These are phyloP conservation scores for Lyophyllum atratum DNA, from an alignment of 768 basidiomycete genomes.

Conservation along the genomic window DNA sequence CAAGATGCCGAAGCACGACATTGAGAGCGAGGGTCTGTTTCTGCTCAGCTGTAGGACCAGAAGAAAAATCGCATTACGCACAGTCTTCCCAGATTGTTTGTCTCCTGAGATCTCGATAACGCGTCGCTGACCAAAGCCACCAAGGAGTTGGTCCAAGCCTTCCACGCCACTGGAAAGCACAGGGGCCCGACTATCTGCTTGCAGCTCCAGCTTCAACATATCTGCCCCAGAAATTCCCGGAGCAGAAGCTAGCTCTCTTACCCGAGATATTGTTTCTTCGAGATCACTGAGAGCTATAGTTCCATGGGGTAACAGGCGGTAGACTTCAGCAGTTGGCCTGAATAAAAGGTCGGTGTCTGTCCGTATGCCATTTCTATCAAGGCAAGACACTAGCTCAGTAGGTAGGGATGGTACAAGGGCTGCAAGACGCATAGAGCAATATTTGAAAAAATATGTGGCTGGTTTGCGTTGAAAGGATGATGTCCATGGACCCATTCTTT, in stretches of 20 bases:
- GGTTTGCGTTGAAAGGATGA: neutral
- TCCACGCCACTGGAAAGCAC: slow-evolving; percentile 40
- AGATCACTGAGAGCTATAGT: slow-evolving; percentile 52
- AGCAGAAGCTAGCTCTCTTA: slow-evolving; percentile 46
- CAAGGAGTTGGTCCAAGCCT: slow-evolving; percentile 54
- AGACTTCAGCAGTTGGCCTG: slow-evolving; percentile 47
- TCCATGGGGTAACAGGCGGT: slow-evolving; percentile 50
- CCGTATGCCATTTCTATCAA: slow-evolving; percentile 51
- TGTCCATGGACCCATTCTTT: neutral
- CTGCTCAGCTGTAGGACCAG: neutral
- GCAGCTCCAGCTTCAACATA: slow-evolving; percentile 25
- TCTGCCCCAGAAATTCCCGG: slow-evolving; percentile 38
- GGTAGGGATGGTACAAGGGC: slow-evolving; percentile 41
- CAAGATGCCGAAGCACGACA: slow-evolving; percentile 55
- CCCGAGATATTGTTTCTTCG: slow-evolving; percentile 35
- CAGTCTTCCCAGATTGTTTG: slow-evolving; percentile 68
- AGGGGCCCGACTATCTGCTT: slow-evolving; percentile 16
- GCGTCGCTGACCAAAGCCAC: slow-evolving; percentile 48
- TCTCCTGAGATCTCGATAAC: slow-evolving; percentile 74
- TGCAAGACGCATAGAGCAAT: slow-evolving; percentile 40
- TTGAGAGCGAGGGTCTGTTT: slow-evolving; percentile 65
- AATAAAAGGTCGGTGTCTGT: slow-evolving; percentile 64
- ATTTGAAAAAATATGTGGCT: no score
- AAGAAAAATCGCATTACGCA: slow-evolving; percentile 30
- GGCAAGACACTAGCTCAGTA: slow-evolving; percentile 40